Base-by-base conservation (phyloP, 805 yeast species). In the Lipomyces spencermartinsiae region DNA sequence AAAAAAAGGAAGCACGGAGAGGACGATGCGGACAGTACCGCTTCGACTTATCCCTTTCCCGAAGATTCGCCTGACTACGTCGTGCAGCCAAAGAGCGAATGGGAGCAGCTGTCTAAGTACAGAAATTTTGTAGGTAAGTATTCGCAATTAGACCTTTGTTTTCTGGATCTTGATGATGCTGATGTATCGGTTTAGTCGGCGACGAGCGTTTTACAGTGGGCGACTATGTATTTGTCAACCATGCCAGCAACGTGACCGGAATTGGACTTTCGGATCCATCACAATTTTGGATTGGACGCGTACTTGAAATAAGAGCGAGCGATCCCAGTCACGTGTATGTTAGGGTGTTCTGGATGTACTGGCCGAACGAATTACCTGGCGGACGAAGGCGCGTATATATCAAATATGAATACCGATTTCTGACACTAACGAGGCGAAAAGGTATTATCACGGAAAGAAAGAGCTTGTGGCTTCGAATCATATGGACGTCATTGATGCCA, bases 401-500 rank as follows among this genome's bases (percentile, higher is more conserved):
- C 9, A 49, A 6, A 2, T 9, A 14, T 12, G 55, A 19, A n/a
- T 35, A 25, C 9, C 22, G 6, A 46, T 33, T 4, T 9, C 34
- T 34, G 62, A 25, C n/a, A 29, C 25, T 29, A 16, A 12, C 22
- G 49, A 46, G 10, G 22, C 14, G 49, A 10, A 19, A 58, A 63
- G 64, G 33, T 65, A 66, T 53, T 68, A 68, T 37, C 71, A 68
- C 46, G 71, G 70, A 9, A 63, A 63, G 53, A 59, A 60, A n/a
- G 71, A 68, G 57, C 58, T 68, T n/a, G 67, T 68, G 8, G 70
- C 71, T 5, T 68, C 71, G 19, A 59, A 67, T 37, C 71, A 68
- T 34, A 60, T 67, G 62, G 71, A 68, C 53, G 62, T 68, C 8
- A 66, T 68, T 39, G 71, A 68, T 31, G 70, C 71, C 4, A 68